These are phyloP conservation scores for Coniella vitis DNA, from an alignment of 2,329 filamentous ascomycete genomes.

Conservation along the genomic window DNA sequence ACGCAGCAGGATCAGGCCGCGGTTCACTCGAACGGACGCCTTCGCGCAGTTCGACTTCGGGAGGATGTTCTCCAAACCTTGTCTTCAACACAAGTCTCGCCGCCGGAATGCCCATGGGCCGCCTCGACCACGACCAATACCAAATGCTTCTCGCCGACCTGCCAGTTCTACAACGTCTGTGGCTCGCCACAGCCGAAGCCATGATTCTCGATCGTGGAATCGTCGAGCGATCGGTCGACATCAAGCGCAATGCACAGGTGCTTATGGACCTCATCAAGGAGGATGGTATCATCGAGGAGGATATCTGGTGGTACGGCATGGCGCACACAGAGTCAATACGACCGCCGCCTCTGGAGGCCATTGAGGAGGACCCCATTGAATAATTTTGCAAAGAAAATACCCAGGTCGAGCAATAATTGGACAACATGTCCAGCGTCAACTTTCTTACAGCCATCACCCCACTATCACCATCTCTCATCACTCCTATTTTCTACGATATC, in stretches of 20 bases:
- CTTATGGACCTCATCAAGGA: slow-evolving; percentile 59
- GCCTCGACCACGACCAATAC: slow-evolving; percentile 43
- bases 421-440: no score
- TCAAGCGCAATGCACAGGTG: slow-evolving; percentile 56
- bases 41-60: slow-evolving; percentile 18
- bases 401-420: no score
- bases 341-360: slow-evolving; percentile 43
- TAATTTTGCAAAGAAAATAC: slow-evolving; percentile 5
- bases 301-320: slow-evolving; percentile 57
- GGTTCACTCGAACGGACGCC: slow-evolving; percentile 11
- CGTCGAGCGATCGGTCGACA: slow-evolving; percentile 51
- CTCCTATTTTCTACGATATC: not conserved
- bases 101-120: slow-evolving; percentile 56
- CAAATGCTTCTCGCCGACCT: slow-evolving; percentile 47
- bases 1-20: slow-evolving; percentile 1
- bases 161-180: slow-evolving; percentile 52
- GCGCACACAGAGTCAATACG: slow-evolving; percentile 47
- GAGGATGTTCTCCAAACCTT: slow-evolving; percentile 28
- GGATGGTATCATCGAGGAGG: slow-evolving; percentile 50
- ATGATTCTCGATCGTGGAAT: slow-evolving; percentile 53
- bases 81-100: slow-evolving; percentile 54
- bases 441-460: no score
- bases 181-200: slow-evolving; percentile 56
- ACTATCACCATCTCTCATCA: not conserved
- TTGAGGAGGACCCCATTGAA: slow-evolving; percentile 45